phyloP scores from a whole-genome alignment of 2,329 filamentous ascomycete species.

The Aquanectria penicillioides region DNA sequence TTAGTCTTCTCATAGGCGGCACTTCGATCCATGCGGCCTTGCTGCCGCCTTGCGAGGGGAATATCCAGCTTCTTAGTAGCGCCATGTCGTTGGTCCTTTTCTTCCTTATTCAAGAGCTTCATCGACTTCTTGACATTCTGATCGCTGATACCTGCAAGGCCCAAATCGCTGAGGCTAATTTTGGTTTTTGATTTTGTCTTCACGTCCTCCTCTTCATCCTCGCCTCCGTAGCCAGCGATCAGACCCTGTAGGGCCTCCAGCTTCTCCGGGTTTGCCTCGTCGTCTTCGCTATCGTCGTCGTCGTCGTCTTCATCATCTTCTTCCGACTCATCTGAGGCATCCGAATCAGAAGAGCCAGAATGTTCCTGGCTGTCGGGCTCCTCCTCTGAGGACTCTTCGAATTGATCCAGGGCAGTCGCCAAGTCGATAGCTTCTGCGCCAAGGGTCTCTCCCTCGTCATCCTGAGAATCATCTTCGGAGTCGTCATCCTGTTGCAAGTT shows the following conservation, averaged over 20 bases:
- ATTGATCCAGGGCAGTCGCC: constrained; percentile 65
- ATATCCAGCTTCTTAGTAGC: constrained; percentile 77
- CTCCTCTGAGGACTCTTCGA: constrained; percentile 60
- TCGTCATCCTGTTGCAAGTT: constrained; percentile 58
- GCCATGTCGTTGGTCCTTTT: constrained; percentile 59
- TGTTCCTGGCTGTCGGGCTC: constrained; percentile 58
- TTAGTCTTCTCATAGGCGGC: constrained; percentile 92
- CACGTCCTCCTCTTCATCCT: constrained; percentile 63
- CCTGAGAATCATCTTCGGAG: constrained; percentile 63
- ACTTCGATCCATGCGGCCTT: constrained; percentile 82
- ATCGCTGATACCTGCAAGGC: constrained; percentile 76
- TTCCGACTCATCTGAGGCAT: constrained; percentile 51
- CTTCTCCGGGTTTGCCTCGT: constrained; percentile 62
- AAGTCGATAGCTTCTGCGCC: constrained; percentile 69
- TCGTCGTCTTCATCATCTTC: constrained; percentile 60
- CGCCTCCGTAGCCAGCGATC: constrained; percentile 74
- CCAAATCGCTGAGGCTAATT: constrained; percentile 79
- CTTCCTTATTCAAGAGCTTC: constrained; percentile 76
- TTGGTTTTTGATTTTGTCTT: constrained; percentile 67
- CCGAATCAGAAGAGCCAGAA: constrained; percentile 56
- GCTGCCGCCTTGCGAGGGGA: constrained; percentile 85
- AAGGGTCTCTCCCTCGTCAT: constrained; percentile 67
- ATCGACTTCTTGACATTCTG: constrained; percentile 80
- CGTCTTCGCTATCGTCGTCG: constrained; percentile 62
- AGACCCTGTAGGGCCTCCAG: constrained; percentile 74